Conservation (phyloP, 1,284 basidiomycete genomes). For the Cryptococcus amylolentus region DNA sequence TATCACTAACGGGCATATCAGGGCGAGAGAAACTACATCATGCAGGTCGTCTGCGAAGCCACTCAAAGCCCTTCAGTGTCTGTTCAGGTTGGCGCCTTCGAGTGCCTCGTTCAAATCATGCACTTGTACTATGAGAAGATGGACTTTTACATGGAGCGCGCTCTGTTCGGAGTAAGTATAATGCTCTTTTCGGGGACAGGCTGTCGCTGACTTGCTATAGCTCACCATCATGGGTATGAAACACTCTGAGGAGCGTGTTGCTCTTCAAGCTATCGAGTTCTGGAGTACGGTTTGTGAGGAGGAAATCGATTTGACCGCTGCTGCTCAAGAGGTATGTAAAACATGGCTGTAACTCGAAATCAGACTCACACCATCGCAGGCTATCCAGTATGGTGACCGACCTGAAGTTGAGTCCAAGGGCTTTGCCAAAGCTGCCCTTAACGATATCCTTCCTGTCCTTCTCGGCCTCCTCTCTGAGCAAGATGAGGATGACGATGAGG, state of each 20-base stretch:
- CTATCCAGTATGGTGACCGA: conserved; percentile 84
- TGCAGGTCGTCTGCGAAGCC: conserved; percentile 99
- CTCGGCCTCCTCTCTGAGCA: conserved; percentile 85
- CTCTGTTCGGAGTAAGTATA: conserved; percentile 81
- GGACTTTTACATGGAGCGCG: conserved; percentile 99
- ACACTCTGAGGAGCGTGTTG: conserved; percentile 83
- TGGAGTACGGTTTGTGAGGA: conserved; percentile 99
- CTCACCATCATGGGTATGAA: conserved; percentile 99
- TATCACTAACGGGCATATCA: conserved; percentile 37
- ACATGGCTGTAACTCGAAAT: background rate
- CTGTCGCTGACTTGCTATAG: conserved; percentile 51
- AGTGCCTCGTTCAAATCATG: conserved; percentile 96
- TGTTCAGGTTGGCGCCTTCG: conserved; percentile 90
- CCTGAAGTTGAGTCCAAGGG: conserved; percentile 82
- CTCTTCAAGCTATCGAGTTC: conserved; percentile 96
- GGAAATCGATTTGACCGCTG: conserved; percentile 88
- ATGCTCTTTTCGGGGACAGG: background rate
- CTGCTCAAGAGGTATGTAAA: conserved; percentile 74
- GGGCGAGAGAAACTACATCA: conserved; percentile 99
- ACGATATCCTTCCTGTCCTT: conserved; percentile 91
- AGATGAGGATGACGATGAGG: conserved; percentile 95
- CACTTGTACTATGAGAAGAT: conserved; percentile 98
- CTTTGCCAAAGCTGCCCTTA: conserved; percentile 90
- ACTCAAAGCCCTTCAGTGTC: conserved; percentile 76
- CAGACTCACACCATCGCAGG: conserved; percentile 53